Evolutionary conservation across 768 basidiomycete genomes (phyloP).

Genomic region (Hericium erinaceus): DNA sequence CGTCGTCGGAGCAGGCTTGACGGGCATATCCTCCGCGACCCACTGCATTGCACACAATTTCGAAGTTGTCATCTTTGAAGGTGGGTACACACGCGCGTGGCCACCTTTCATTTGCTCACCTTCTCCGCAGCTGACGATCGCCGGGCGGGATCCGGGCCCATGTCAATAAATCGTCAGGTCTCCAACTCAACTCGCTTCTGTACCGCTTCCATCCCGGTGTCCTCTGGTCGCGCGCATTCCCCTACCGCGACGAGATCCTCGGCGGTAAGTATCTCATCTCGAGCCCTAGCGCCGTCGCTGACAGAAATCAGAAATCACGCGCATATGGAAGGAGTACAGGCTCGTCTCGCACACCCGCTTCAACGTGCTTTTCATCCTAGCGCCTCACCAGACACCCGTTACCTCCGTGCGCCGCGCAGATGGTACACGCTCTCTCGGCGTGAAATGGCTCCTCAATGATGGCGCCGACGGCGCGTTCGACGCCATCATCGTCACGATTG

Average conservation of each 20-base stretch:
- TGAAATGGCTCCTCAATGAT: conserved; percentile 40
- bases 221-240: conserved; percentile 36
- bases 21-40: conserved; percentile 44
- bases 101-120: no score
- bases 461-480: conserved; percentile 38
- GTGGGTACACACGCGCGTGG: no score
- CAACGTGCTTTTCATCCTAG: conserved; percentile 31
- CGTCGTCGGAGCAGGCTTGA: conserved; percentile 30
- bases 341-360: conserved; percentile 37
- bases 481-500: conserved; percentile 39
- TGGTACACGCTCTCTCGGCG: conserved; percentile 5
- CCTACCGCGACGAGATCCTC: conserved; percentile 41
- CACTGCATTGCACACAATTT: conserved; percentile 43
- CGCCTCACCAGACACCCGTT: conserved; percentile 13
- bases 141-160: conserved; percentile 45
- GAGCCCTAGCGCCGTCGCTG: neutral
- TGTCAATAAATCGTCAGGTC: conserved; percentile 40
- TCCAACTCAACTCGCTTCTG: conserved; percentile 41
- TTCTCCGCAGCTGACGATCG: conserved; percentile 13
- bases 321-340: conserved; percentile 41
- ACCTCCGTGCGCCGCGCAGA: neutral
- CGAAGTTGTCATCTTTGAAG: conserved; percentile 42
- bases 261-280: conserved; percentile 20
- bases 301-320: conserved; percentile 23
- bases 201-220: conserved; percentile 43